phyloP scores from a whole-genome alignment of 2,329 filamentous ascomycete species.

The Chaetothyriales sp. region DNA sequence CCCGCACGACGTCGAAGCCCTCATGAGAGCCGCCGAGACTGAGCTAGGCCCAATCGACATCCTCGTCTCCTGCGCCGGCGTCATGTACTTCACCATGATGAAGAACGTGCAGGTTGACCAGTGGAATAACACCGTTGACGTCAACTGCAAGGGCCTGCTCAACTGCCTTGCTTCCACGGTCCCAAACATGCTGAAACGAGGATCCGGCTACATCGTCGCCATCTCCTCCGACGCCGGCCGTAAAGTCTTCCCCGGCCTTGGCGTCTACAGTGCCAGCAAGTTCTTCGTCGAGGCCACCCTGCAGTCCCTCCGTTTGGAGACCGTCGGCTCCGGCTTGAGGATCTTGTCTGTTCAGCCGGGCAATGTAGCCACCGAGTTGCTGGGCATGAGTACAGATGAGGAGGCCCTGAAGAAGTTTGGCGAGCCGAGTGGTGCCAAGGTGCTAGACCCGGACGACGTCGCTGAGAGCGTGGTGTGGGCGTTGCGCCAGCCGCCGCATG shows the following conservation, averaged over 20 bases:
- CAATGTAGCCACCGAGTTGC: slow-evolving; percentile 59
- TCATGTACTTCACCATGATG: slow-evolving; percentile 89
- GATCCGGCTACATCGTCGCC: slow-evolving; percentile 59
- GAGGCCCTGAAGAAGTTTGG: slow-evolving; percentile 71
- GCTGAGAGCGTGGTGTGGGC: slow-evolving; percentile 62
- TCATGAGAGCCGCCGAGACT: slow-evolving; percentile 45
- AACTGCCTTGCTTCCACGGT: slow-evolving; percentile 58
- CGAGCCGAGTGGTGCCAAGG: slow-evolving; percentile 59
- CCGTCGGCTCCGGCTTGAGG: slow-evolving; percentile 56
- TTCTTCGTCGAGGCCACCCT: slow-evolving; percentile 75
- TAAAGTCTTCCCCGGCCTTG: slow-evolving; percentile 68
- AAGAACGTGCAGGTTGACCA: slow-evolving; percentile 58
- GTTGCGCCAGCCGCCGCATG: slow-evolving; percentile 58
- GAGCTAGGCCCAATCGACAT: slow-evolving; percentile 63
- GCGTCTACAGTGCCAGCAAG: slow-evolving; percentile 71
- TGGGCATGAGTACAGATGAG: slow-evolving; percentile 60
- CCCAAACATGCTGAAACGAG: slow-evolving; percentile 57
- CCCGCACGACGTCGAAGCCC: slow-evolving; percentile 49
- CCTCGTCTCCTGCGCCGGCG: slow-evolving; percentile 65
- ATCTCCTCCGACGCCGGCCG: slow-evolving; percentile 72
- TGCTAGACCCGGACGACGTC: slow-evolving; percentile 60
- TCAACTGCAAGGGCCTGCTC: slow-evolving; percentile 73
- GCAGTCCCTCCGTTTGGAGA: slow-evolving; percentile 63
- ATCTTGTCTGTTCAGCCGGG: slow-evolving; percentile 67
- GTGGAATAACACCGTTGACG: slow-evolving; percentile 70